These are phyloP conservation scores for Pelargonium cotyledonis DNA, from an alignment of 441 rosid genomes.

Conservation along the genomic window DNA sequence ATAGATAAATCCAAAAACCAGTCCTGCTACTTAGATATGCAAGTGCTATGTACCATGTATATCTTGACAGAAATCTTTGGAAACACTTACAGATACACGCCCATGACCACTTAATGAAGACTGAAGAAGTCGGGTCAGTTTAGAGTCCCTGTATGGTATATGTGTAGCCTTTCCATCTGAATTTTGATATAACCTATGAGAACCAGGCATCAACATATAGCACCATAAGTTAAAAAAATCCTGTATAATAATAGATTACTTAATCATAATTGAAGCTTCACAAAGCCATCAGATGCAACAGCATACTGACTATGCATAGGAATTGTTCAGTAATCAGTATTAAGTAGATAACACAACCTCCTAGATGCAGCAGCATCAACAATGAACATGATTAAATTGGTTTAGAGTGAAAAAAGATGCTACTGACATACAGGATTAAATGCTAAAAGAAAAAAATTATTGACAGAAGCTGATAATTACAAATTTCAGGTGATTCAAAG, in stretches of 20 bases:
- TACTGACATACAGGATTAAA: too few relatives aligned
- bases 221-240: slow-evolving; percentile 13
- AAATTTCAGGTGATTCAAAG: too few relatives aligned
- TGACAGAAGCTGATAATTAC: too few relatives aligned
- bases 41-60: slow-evolving; percentile 9
- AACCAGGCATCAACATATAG: slow-evolving; percentile 15
- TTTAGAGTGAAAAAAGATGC: too few relatives aligned
- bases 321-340: not conserved
- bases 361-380: not conserved
- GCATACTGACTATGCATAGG: not conserved
- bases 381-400: not conserved
- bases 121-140: slow-evolving; percentile 69
- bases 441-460: too few relatives aligned
- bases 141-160: slow-evolving; percentile 77
- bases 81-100: slow-evolving; percentile 63
- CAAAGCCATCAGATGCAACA: slow-evolving; percentile 12
- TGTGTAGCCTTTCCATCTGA: slow-evolving; percentile 60
- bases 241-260: not conserved
- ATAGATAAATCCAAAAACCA: not conserved
- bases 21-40: not conserved
- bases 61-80: slow-evolving; percentile 10
- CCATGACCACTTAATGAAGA: slow-evolving; percentile 77
- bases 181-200: slow-evolving; percentile 77
- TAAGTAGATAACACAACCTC: not conserved
- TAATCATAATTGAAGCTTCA: not conserved